These are phyloP conservation scores for Xylaria cubensis DNA, from an alignment of 495 filamentous ascomycete species.

Conservation along the genomic window DNA sequence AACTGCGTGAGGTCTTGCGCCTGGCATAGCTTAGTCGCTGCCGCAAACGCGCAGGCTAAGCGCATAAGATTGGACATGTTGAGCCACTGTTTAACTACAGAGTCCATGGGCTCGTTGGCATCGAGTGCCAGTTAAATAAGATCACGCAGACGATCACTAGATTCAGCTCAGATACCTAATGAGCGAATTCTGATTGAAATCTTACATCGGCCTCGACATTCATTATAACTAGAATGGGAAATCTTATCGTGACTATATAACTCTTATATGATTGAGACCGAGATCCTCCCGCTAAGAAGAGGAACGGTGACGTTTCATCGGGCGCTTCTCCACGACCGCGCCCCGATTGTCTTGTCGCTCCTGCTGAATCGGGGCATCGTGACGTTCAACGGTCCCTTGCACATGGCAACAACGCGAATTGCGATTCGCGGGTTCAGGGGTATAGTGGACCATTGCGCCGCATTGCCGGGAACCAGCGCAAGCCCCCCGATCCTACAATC, in stretches of 20 bases:
- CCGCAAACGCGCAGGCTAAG: background rate
- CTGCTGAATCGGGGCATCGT: conserved; percentile 23
- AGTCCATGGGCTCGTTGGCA: background rate
- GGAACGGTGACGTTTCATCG: conserved; percentile 15
- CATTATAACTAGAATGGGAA: background rate
- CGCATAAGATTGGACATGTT: background rate
- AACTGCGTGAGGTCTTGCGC: conserved; percentile 35
- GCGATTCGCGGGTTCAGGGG: background rate
- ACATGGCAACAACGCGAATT: background rate
- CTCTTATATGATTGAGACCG: background rate
- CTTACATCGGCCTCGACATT: background rate
- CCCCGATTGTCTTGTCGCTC: conserved; percentile 12
- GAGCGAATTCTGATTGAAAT: background rate
- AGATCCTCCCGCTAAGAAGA: background rate
- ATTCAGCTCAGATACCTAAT: background rate
- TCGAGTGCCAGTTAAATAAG: background rate
- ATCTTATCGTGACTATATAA: too few species aligned
- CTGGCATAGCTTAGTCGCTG: background rate
- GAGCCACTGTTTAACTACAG: background rate
- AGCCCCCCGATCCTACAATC: conserved; percentile 11
- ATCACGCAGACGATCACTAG: background rate
- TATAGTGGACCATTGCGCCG: background rate
- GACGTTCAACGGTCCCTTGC: conserved; percentile 2
- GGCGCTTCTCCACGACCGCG: background rate
- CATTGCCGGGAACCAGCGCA: conserved; percentile 10